Evolutionary conservation across 441 rosid genomes (phyloP), one percentile per base, ranked within the genome.

Genomic region (Syzygium syzygioides): DNA sequence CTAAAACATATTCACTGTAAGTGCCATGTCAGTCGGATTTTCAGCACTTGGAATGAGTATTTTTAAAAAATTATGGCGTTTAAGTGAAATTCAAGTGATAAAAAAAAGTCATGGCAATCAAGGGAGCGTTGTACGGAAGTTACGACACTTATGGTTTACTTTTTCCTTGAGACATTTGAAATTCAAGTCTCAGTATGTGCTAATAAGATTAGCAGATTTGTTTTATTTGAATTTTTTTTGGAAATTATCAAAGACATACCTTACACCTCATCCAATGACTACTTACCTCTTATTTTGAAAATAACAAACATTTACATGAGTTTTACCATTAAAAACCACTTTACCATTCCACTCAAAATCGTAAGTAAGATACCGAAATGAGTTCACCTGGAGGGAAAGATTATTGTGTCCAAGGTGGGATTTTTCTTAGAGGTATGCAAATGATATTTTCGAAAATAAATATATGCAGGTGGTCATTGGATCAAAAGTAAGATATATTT

Each of bases 11-110:
- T 60, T 59, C 4, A 55, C 7, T 6, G 4, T 17, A 18, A 55
- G 56, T 55, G 56, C 20, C 23, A 55, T 55, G 56, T 18, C 20
- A 55, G 8, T 17, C 56, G 8, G 20, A 17, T 55, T 55, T 55
- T 18, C 20, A 55, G 8, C 56, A 55, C 56, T 18, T 55, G 6
- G 56, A 55, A 20, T 55, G 20, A 18, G 6, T 7, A 14, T 13
- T 60, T 26, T 9, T 60, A 2, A 60, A 60, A 60, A 5, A 14
- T 28, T 0, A 26, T 6, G 15, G 0, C 0, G 0, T 4, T 28
- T 6, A 60, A 60, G 32, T 60, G 32, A 28, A 26, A 60, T 6
- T 28, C 15, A 60, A 60, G 66, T 60, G 18, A 60, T 60, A 60
- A 60, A 2, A 60, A 28, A 60, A 2, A 26, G 18, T 60, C 13